phyloP scores from a whole-genome alignment of 2,329 filamentous ascomycete genomes.

The Pleoardoris graminearum region DNA sequence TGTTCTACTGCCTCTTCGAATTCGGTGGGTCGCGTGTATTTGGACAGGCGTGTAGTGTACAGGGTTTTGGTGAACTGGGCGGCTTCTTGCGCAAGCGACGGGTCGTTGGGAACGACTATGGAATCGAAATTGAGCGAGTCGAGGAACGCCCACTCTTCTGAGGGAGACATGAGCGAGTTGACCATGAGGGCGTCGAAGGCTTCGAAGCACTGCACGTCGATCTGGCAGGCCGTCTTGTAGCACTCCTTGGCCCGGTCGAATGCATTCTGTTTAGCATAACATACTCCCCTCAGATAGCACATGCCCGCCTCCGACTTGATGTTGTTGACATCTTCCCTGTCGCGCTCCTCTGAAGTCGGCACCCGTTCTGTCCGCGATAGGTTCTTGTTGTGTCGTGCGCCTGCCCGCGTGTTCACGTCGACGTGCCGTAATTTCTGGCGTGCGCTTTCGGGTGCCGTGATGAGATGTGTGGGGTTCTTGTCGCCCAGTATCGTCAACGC shows the following conservation, averaged over 20 bases:
- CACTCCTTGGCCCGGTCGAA: constrained; percentile 97
- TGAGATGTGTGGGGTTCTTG: constrained; percentile 88
- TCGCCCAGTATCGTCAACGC: constrained; percentile 86
- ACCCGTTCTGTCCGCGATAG: constrained; percentile 54
- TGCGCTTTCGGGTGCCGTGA: constrained; percentile 66
- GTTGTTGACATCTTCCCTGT: constrained; percentile 71
- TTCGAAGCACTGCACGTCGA: constrained; percentile 97
- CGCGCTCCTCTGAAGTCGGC: constrained; percentile 64
- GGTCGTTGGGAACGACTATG: constrained; percentile 67
- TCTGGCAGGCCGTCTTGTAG: constrained; percentile 95
- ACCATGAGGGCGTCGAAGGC: constrained; percentile 98
- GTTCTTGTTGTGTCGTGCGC: constrained; percentile 49
- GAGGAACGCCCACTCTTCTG: constrained; percentile 88
- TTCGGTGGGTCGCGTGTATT: constrained; percentile 84
- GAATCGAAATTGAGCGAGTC: constrained; percentile 89
- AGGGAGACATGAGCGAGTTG: constrained; percentile 86
- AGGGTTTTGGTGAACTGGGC: constrained; percentile 94
- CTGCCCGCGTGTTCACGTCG: constrained; percentile 56
- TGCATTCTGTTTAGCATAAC: constrained; percentile 95
- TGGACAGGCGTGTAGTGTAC: constrained; percentile 92
- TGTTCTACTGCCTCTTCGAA: constrained; percentile 88
- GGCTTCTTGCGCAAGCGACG: constrained; percentile 76
- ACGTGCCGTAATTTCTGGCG: constrained; percentile 73
- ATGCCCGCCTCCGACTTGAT: constrained; percentile 93
- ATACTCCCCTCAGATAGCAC: constrained; percentile 92